Conservation (phyloP, 306 rosid species). For the Casuarina equisetifolia region DNA sequence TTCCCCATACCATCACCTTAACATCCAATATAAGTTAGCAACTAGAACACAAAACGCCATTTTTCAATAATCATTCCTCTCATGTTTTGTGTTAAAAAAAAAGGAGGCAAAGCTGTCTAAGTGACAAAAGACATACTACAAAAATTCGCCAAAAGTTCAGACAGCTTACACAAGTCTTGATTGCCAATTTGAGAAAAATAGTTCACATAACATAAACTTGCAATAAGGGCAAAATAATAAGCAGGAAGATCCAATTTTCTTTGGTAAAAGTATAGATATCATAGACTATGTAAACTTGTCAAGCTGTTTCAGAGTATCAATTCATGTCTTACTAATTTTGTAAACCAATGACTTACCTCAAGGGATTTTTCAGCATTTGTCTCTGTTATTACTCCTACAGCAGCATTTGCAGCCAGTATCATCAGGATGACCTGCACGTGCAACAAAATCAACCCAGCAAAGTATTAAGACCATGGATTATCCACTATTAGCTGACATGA, state of each 20-base stretch:
- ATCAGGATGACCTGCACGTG: constrained; percentile 76
- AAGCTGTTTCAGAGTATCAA: constrained; percentile 21
- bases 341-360: constrained; percentile 55
- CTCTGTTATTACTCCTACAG: constrained; percentile 97
- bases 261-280: neutral
- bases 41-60: neutral
- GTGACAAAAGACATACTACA: neutral
- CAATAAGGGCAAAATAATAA: neutral
- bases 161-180: constrained; percentile 1
- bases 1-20: constrained; percentile 1
- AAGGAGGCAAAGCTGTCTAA: neutral
- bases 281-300: constrained; percentile 3
- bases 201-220: neutral
- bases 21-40: neutral
- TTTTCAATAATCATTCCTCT: neutral
- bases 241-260: neutral
- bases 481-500: constrained; percentile 3
- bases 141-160: neutral
- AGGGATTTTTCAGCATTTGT: constrained; percentile 98
- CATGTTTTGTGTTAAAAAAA: neutral
- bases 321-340: neutral
- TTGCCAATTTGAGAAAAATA: neutral
- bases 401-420: constrained; percentile 97
- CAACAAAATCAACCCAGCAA: constrained; percentile 19
- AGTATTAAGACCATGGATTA: neutral